Evolutionary conservation across 169 alveolate genomes (phyloP).

Genomic region (Plasmodium ovale): DNA sequence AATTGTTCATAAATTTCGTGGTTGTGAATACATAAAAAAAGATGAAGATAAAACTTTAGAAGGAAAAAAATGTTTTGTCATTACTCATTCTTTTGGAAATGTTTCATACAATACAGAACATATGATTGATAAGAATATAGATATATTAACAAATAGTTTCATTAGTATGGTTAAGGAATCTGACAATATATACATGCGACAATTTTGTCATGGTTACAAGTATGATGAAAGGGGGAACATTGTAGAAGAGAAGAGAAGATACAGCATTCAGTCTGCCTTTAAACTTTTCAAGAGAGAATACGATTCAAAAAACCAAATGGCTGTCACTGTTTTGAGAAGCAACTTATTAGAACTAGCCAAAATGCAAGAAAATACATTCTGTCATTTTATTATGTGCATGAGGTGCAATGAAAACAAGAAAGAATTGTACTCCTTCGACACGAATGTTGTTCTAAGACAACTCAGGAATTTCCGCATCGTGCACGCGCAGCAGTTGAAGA

Average conservation of each 20-base stretch:
- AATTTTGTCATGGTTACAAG: constrained; percentile 20
- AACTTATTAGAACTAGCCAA: constrained; percentile 33
- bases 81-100: constrained; percentile 26
- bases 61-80: constrained; percentile 15
- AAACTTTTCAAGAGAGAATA: constrained; percentile 20
- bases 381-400: constrained; percentile 65
- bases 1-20: not conserved
- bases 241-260: constrained; percentile 49
- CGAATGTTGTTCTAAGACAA: constrained; percentile 9
- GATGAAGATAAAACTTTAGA: not conserved
- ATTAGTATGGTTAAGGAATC: constrained; percentile 59
- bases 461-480: constrained; percentile 8
- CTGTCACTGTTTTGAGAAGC: constrained; percentile 43
- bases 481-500: constrained; percentile 11
- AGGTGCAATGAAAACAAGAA: not conserved
- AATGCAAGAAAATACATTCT: constrained; percentile 14
- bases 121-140: constrained; percentile 24
- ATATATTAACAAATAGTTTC: constrained; percentile 27
- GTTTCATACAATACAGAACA: constrained; percentile 6
- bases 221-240: constrained; percentile 41
- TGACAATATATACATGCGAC: constrained; percentile 21
- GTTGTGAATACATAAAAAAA: constrained; percentile 12
- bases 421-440: constrained; percentile 1
- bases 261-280: constrained; percentile 25
- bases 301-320: constrained; percentile 33